Evolutionary conservation across 2,329 filamentous ascomycete genomes (phyloP), one percentile per base, ranked within the genome.

Genomic region (Sporothrix dimorphospora): DNA sequence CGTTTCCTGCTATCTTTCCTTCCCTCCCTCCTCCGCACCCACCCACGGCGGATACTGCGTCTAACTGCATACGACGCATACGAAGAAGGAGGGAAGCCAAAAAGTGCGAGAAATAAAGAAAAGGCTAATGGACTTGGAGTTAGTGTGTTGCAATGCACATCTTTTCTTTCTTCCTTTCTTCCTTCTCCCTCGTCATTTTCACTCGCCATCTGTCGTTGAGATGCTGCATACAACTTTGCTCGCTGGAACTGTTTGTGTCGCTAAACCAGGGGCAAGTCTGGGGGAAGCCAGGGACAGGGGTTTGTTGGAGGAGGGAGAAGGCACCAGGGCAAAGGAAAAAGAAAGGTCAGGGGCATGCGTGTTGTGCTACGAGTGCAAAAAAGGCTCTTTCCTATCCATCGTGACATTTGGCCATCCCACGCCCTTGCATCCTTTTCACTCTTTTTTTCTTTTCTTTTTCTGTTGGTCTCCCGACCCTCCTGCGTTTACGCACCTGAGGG

Each of bases 141-240:
- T 38, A 45, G 59, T 45, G 59, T 65, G 59, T 65, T 65, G 59
- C 38, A 65, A 38, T 65, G 59, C 59, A 63, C 11, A 40, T 42
- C 40, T 9, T 61, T 38, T 14, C n/a, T 8, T 21, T 27, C 21
- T 27, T 38, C 3, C 38, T 21, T 5, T 65, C n/a, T n/a, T n/a
- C n/a, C n/a, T n/a, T n/a, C n/a, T 45, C 9, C 8, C 45, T 63
- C 38, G 38, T 27, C 34, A 19, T 65, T 57, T 2, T 34, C 27
- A 24, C 19, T 19, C 34, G 38, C n/a, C n/a, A 21, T 63, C 59
- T 63, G n/a, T 57, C 27, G 53, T 24, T 27, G 38, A 45, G 59
- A 65, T 65, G 34, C 57, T 63, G 57, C 57, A 40, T 4, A 9
- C 21, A 9, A 14, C n/a, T 9, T 9, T 57, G 24, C 53, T 30